Evolutionary conservation across 2,329 filamentous ascomycete genomes (phyloP), one percentile per base, ranked within the genome.

Genomic region (Talaromyces sp.): DNA sequence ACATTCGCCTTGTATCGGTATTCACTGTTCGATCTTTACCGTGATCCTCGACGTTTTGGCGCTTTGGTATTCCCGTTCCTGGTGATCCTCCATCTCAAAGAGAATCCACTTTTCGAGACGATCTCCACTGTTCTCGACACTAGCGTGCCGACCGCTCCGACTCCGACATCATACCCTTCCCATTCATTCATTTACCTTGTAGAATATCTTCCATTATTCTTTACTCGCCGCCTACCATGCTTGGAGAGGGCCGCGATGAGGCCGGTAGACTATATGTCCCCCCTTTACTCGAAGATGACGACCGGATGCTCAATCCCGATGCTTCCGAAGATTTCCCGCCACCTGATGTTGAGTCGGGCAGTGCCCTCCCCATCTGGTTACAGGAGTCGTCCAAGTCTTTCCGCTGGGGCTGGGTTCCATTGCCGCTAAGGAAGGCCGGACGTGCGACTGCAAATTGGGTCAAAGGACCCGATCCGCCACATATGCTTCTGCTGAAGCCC

Each of bases 391-490:
- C 76, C 47, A 75, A 73, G 47, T 74, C 75, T 3, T 78, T 77
- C 55, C 75, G 68, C 57, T 79, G 74, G 73, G 67, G 67, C 61
- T 80, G 77, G 77, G 71, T 80, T 4, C 77, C 77, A 3, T 57
- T 77, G 14, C 74, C 75, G 0, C 42, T 79, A 16, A 67, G 77
- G 44, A 77, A 77, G 49, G 74, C 69, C 41, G 75, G 66, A 40
- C 70, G 77, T 41, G 70, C 75, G 16, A 72, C 73, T 16, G 70
- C 68, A 17, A 68, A 67, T 41, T 80, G 77, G 77, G 66, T 79
- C 16, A 75, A 77, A 60, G 78, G 78, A 4, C 78, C 78, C 0
- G 65, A 75, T 56, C 77, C 78, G 20, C 75, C 77, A 14, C 72
- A 72, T 52, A 69, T 71, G 22, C 68, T 79, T 36, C 66, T 71